Base-by-base conservation (phyloP, 192 early-diverging fungal genomes). In the Rhizophlyctis rosea region DNA sequence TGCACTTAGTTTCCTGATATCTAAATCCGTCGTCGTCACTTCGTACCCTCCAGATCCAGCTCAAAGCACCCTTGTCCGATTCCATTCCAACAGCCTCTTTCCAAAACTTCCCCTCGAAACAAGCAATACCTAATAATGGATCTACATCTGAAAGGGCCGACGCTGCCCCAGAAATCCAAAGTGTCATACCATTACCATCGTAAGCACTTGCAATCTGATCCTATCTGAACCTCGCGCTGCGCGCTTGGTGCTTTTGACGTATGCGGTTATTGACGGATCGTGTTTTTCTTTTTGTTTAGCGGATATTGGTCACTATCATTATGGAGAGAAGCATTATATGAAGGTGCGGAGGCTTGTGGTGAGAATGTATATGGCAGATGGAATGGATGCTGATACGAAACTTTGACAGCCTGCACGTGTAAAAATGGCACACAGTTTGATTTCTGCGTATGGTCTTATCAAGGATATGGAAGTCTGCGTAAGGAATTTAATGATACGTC, bases 361-460 rank as follows among this genome's bases (percentile, higher is more conserved):
- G 2, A n/a, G n/a, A n/a, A n/a, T n/a, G 30, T 54, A 16, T 61
- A 13, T 51, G 21, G 1, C 36, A 31, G 47, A 32, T 4, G 47
- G n/a, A n/a, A n/a, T n/a, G n/a, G n/a, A n/a, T n/a, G n/a, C n/a
- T n/a, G n/a, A n/a, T n/a, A n/a, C n/a, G 55, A 4, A 35, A 4
- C 27, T 57, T 29, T 39, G 21, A 21, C 44, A 98, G 75, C 96
- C 96, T 4, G 92, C 95, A 61, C 85, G 96, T 14, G 76, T 99
- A 28, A 88, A 93, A 4, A 80, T 98, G 74, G 91, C 96, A 0
- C 96, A 98, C 59, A 91, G 94, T 62, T 75, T 99, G 49, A 90
- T 99, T 9, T 75, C 93, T 52, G 90, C 87, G 48, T 99, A 98
- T 72, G 93, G 88, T 13, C 69, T 99, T 53, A 85, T 93, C 76